Evolutionary conservation across 2,329 filamentous ascomycete species (phyloP).

Genomic region (Monosporascus sp.): DNA sequence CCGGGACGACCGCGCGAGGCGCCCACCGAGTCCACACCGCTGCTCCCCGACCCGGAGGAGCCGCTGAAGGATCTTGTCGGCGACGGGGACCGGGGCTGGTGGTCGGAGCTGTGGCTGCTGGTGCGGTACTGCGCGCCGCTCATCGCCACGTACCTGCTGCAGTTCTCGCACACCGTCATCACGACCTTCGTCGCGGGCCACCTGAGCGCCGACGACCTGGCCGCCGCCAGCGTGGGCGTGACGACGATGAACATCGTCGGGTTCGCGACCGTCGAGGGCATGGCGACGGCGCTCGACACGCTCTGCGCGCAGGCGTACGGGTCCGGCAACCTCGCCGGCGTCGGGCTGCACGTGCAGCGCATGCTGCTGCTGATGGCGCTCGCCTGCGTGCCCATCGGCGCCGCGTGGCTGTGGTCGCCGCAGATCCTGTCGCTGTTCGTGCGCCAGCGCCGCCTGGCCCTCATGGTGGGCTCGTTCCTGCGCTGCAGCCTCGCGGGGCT

Average conservation of each 20-base stretch:
- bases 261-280: constrained; percentile 44
- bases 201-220: constrained; percentile 47
- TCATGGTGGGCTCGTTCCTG: constrained; percentile 45
- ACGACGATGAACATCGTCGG: constrained; percentile 52
- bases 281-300: constrained; percentile 47
- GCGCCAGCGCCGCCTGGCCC: constrained; percentile 41
- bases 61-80: too few species aligned
- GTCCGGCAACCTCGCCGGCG: constrained; percentile 39
- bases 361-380: constrained; percentile 47
- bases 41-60: too few species aligned
- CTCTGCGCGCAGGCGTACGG: constrained; percentile 49
- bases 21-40: too few species aligned
- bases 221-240: constrained; percentile 45
- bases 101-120: constrained; percentile 22
- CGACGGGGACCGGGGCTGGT: constrained; percentile 5
- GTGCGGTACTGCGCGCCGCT: constrained; percentile 41
- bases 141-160: constrained; percentile 48
- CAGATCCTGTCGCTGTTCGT: constrained; percentile 41
- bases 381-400: constrained; percentile 42
- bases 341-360: constrained; percentile 48
- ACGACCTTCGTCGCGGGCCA: constrained; percentile 49
- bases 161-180: constrained; percentile 48
- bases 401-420: constrained; percentile 44
- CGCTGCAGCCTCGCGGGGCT: constrained; percentile 43
- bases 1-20: too few species aligned